Conservation (phyloP, 2,329 filamentous ascomycete genomes). For the Colletotrichum sp. region DNA sequence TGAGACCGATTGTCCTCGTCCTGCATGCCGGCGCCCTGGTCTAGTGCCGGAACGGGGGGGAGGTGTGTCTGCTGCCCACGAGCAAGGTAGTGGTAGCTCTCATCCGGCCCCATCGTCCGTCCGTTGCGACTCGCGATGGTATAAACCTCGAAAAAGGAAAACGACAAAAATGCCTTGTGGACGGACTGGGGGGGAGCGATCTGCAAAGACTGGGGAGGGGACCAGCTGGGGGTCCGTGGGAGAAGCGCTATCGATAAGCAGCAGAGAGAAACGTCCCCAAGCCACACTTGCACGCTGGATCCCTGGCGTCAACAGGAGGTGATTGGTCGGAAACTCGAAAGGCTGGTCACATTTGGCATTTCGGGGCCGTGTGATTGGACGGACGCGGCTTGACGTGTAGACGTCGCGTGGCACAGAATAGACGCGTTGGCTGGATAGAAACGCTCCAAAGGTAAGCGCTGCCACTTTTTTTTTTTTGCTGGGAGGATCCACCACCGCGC, state of each 20-base stretch:
- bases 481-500: neutral
- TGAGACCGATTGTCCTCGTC: conserved; percentile 7
- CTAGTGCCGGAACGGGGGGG: neutral
- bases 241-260: conserved; percentile 21
- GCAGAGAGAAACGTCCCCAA: neutral
- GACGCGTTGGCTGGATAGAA: neutral
- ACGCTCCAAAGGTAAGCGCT: neutral
- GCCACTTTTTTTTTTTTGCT: neutral
- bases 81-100: neutral
- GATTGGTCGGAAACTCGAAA: neutral
- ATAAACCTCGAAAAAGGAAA: neutral
- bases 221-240: neutral
- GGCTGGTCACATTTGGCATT: neutral
- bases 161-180: neutral
- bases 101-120: conserved; percentile 7
- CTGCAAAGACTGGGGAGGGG: neutral
- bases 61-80: neutral
- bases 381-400: neutral
- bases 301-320: neutral
- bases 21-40: neutral
- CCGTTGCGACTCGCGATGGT: neutral
- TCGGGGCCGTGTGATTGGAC: neutral
- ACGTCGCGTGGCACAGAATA: neutral
- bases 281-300: neutral
- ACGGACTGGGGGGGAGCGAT: neutral